Conservation (phyloP, 2,329 filamentous ascomycete genomes). For the Botrytis aclada region DNA sequence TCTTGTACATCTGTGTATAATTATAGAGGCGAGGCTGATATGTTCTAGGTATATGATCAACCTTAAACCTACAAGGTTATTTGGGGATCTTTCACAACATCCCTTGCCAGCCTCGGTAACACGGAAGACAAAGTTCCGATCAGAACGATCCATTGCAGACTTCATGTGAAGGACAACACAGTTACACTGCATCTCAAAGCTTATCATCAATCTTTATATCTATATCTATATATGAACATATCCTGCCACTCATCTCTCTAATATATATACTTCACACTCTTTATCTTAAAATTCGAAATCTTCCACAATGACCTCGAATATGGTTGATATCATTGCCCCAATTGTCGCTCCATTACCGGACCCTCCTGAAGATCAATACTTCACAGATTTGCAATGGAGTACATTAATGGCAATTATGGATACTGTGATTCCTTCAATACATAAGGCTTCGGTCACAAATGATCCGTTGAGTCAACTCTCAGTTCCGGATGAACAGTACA, state of each 20-base stretch:
- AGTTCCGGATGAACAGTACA: constrained; percentile 51
- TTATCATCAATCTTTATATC: neutral
- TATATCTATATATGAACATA: neutral
- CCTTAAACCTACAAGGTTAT: too few relatives aligned
- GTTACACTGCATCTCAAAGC: neutral
- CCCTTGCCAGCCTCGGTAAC: constrained; percentile 1
- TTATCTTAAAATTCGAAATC: neutral
- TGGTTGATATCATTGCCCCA: constrained; percentile 23
- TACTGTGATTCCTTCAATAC: constrained; percentile 59
- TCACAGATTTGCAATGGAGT: constrained; percentile 51
- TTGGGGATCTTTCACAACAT: neutral
- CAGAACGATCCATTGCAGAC: neutral
- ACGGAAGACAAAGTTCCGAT: neutral
- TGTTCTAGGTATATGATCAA: too few relatives aligned
- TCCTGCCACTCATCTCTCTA: neutral
- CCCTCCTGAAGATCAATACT: constrained; percentile 39
- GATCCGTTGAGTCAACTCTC: constrained; percentile 39
- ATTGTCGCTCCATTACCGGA: constrained; percentile 31
- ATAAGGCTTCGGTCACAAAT: constrained; percentile 35
- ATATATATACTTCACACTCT: neutral
- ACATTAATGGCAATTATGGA: constrained; percentile 54
- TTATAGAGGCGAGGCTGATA: neutral
- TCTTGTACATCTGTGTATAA: neutral
- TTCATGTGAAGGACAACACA: neutral
- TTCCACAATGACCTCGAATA: constrained; percentile 10